Percentiles rank a stretch among this genome's conserved stretches.
Conservation (phyloP, 2,329 filamentous ascomycete species). For the Geosmithia flava region DNA sequence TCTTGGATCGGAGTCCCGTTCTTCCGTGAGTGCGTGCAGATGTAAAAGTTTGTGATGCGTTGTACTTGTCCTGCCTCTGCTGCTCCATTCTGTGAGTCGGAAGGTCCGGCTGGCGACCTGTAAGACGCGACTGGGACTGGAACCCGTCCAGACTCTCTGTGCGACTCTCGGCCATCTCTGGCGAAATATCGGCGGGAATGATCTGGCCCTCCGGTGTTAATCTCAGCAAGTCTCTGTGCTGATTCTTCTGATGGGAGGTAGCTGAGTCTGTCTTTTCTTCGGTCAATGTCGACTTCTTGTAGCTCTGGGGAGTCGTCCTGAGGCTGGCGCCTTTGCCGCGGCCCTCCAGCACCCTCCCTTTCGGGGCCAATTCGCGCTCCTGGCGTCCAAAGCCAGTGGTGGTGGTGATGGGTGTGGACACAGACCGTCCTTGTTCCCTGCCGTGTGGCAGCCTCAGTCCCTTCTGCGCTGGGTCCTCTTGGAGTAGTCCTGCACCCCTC, state of each 20-base stretch:
- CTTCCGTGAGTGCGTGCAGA: conserved; percentile 4
- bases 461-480: conserved; percentile 3
- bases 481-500: background rate
- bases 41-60: conserved; percentile 14
- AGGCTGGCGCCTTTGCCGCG: too few relatives aligned
- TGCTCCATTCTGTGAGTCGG: background rate
- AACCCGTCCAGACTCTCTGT: background rate
- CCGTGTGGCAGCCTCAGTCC: conserved; percentile 9
- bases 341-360: background rate
- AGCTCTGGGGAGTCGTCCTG: background rate
- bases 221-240: conserved; percentile 2
- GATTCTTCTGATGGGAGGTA: background rate
- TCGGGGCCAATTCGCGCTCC: conserved; percentile 8
- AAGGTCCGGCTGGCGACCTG: background rate
- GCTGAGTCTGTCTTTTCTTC: background rate
- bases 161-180: background rate
- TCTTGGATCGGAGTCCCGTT: background rate
- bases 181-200: conserved; percentile 1
- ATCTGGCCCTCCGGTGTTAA: background rate
- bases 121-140: background rate
- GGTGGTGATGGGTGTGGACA: conserved; percentile 48
- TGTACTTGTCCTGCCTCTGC: conserved; percentile 3
- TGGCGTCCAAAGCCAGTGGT: conserved; percentile 40
- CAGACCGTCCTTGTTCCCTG: conserved; percentile 22
- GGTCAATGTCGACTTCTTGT: background rate